Evolutionary conservation across 1,284 basidiomycete species (phyloP), one percentile per base, ranked within the genome.

Genomic region (Pseudozyma pruni): DNA sequence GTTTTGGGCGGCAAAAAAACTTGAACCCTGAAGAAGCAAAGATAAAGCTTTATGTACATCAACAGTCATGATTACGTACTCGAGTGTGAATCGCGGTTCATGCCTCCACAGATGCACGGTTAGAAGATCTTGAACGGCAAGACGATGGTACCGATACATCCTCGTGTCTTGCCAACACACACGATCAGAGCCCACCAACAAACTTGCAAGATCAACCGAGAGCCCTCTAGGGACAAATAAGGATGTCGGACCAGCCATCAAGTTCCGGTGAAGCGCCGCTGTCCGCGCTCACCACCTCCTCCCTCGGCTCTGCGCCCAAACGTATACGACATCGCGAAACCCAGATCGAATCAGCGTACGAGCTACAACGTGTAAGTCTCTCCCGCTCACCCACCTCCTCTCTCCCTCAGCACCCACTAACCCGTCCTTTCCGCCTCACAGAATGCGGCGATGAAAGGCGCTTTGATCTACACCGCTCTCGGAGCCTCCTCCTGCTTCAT

Each of bases 371-470:
- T 11, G 76, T 78, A 52, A 45, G 75, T 53, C 34, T 3, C 40
- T 16, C 20, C 25, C 7, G 8, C 13, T 31, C 8, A 13, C 31
- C 27, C 17, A 47, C 22, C 14, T 41, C n/a, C 33, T 31, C 33
- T 7, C 27, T 46, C 43, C 17, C 31, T 22, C 13, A n/a, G 13
- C 11, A 37, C 13, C 40, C 4, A 8, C 17, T 20, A 3, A 27
- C 29, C 17, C 10, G 25, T 10, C 19, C 14, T 9, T 31, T 23
- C 29, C 14, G 29, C 11, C 38, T 31, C 16, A 20, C 52, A 78
- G 75, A 72, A 72, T 39, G 76, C 76, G 8, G 76, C 75, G 0
- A 59, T 77, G 32, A 63, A 61, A 45, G 76, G 76, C 11, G 74
- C 74, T 11, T 34, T 67, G 2, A 27, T 75, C 4, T 77, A 72